phyloP scores from a whole-genome alignment of 169 alveolate species.

The Plasmodium reichenowi region DNA sequence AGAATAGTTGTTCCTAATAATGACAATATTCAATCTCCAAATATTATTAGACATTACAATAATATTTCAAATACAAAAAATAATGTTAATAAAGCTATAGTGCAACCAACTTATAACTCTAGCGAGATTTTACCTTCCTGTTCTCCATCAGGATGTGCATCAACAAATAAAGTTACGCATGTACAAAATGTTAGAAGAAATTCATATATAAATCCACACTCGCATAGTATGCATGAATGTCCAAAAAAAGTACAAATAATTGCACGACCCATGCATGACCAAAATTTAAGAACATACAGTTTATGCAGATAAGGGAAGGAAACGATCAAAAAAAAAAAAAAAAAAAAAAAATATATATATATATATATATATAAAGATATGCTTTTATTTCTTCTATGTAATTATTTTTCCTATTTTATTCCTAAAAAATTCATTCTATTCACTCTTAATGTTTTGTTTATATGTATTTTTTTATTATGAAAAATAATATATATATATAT shows the following conservation, averaged over 20 bases:
- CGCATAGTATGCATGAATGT: constrained; percentile 2
- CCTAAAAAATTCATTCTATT: background rate
- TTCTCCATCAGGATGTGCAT: constrained; percentile 30
- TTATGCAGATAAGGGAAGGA: background rate
- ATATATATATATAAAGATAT: background rate
- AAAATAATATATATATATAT: no score
- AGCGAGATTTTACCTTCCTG: constrained; percentile 36
- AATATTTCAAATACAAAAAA: background rate
- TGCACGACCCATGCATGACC: constrained; percentile 34
- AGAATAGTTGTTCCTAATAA: constrained; percentile 42
- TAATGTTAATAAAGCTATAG: constrained; percentile 28
- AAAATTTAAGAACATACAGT: constrained; percentile 18
- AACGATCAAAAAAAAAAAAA: background rate
- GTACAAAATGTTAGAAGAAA: constrained; percentile 10
- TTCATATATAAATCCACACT: constrained; percentile 24
- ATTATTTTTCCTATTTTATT: background rate
- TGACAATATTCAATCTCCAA: background rate
- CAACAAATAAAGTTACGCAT: constrained; percentile 19
- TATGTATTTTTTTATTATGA: no score
- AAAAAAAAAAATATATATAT: background rate
- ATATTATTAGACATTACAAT: background rate
- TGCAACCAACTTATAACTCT: constrained; percentile 17
- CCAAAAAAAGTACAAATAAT: constrained; percentile 61
- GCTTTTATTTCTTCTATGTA: background rate
- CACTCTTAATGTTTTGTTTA: no score